Percentiles rank a stretch among this genome's conserved stretches.
phyloP scores from a whole-genome alignment of 192 early-diverging fungal species.

The Mycoemilia scoparia region DNA sequence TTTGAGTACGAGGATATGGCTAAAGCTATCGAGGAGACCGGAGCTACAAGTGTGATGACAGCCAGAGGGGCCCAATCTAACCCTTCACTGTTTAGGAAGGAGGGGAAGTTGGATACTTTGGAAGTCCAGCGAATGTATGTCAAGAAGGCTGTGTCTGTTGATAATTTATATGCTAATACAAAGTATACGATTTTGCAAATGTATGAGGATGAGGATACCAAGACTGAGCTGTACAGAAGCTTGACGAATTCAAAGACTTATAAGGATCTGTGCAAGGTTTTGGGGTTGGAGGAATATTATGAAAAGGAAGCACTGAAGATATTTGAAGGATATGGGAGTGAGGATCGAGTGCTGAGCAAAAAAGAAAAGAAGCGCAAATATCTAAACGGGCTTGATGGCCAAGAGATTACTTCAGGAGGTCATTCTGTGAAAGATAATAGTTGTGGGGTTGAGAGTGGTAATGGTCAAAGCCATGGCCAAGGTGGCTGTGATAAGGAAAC shows the following conservation, averaged over 20 bases:
- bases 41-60: slow-evolving; percentile 64
- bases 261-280: slow-evolving; percentile 32
- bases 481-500: too few species aligned
- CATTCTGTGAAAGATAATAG: too few species aligned
- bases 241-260: slow-evolving; percentile 33
- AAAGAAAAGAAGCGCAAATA: too few species aligned
- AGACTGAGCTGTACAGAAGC: slow-evolving; percentile 22
- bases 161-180: slow-evolving; percentile 66
- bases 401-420: too few species aligned
- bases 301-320: slow-evolving; percentile 7
- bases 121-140: slow-evolving; percentile 50
- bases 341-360: too few species aligned
- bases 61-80: slow-evolving; percentile 76
- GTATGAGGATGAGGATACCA: slow-evolving; percentile 44
- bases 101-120: slow-evolving; percentile 31
- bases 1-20: slow-evolving; percentile 41
- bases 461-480: too few species aligned
- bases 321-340: too few species aligned
- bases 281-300: slow-evolving; percentile 17
- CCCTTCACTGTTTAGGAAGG: slow-evolving; percentile 67
- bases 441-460: too few species aligned
- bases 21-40: slow-evolving; percentile 36
- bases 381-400: too few species aligned
- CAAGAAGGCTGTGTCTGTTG: slow-evolving; percentile 40
- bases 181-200: slow-evolving; percentile 87